Conservation (phyloP, 352 stramenopile genomes). For the Pythium guiyangense region DNA sequence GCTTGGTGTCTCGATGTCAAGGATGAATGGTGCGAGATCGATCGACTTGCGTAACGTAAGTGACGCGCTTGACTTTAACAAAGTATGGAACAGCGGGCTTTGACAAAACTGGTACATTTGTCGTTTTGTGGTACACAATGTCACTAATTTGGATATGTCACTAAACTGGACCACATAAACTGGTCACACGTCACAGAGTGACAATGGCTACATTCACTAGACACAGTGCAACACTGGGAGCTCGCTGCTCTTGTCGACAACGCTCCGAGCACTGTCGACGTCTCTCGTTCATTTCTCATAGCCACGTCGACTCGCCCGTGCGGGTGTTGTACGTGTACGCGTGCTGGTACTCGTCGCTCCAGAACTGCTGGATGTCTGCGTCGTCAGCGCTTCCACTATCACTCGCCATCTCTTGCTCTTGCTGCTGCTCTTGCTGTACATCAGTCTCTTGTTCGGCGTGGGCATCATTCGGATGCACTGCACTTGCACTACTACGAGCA, state of each 20-base stretch:
- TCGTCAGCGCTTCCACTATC: slow-evolving; percentile 8
- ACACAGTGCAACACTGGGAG: too few species aligned
- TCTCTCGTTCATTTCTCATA: slow-evolving; percentile 7
- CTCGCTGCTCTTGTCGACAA: too few species aligned
- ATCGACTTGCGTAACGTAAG: background rate
- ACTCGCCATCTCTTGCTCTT: background rate
- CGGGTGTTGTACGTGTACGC: slow-evolving; percentile 40
- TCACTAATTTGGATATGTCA: too few species aligned
- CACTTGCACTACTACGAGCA: background rate
- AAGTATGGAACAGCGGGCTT: background rate
- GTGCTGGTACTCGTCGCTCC: slow-evolving; percentile 58
- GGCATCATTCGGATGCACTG: background rate
- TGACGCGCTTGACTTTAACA: background rate
- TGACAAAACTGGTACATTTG: too few species aligned
- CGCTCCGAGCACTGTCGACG: too few species aligned
- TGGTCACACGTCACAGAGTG: too few species aligned
- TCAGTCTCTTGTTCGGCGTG: background rate
- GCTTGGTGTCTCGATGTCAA: background rate
- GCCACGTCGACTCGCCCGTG: slow-evolving; percentile 42
- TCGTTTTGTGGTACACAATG: too few species aligned
- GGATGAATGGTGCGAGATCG: slow-evolving; percentile 1
- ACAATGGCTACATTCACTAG: too few species aligned
- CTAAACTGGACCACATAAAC: too few species aligned
- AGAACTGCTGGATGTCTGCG: slow-evolving; percentile 33
- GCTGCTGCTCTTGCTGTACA: background rate